Evolutionary conservation across 257 asterid species (phyloP).

Genomic region (Lycium ferocissimum): DNA sequence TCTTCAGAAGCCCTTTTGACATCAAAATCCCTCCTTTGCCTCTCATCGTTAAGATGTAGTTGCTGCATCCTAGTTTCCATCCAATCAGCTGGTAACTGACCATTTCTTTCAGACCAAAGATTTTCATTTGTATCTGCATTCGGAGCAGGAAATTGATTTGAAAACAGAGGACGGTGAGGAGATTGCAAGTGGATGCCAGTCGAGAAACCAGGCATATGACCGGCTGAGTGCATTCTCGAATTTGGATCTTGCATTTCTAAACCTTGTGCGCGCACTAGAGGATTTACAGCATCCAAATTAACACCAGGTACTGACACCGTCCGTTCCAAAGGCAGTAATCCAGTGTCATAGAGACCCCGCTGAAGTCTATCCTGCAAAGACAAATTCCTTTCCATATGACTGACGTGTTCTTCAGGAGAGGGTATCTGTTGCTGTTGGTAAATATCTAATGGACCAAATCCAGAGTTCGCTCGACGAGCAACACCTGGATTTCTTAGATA

Average conservation of each 20-base stretch:
- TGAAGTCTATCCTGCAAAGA: slow-evolving; percentile 81
- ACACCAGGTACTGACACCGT: slow-evolving; percentile 68
- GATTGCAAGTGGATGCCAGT: slow-evolving; percentile 68
- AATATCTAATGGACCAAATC: slow-evolving; percentile 73
- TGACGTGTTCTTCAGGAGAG: slow-evolving; percentile 72
- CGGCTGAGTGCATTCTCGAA: slow-evolving; percentile 66
- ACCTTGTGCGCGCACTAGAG: slow-evolving; percentile 72
- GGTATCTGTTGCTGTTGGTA: slow-evolving; percentile 67
- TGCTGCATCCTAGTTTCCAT: slow-evolving; percentile 82
- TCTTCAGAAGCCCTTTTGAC: slow-evolving; percentile 66
- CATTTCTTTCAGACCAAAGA: slow-evolving; percentile 75
- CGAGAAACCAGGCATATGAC: slow-evolving; percentile 68
- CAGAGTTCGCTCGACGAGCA: slow-evolving; percentile 62
- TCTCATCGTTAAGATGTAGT: slow-evolving; percentile 63
- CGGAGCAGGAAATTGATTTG: slow-evolving; percentile 57
- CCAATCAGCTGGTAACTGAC: slow-evolving; percentile 69
- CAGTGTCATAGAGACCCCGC: slow-evolving; percentile 69
- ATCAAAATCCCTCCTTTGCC: slow-evolving; percentile 72
- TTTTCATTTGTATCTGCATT: slow-evolving; percentile 59
- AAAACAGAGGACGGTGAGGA: slow-evolving; percentile 53
- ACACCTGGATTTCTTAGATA: slow-evolving; percentile 66
- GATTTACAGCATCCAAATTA: slow-evolving; percentile 61
- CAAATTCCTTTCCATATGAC: slow-evolving; percentile 69
- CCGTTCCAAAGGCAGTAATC: slow-evolving; percentile 67
- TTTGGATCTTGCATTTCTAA: slow-evolving; percentile 77